Evolutionary conservation across 2,329 filamentous ascomycete species (phyloP), one percentile per base, ranked within the genome.

Genomic region (Aspergillus viridinutans): DNA sequence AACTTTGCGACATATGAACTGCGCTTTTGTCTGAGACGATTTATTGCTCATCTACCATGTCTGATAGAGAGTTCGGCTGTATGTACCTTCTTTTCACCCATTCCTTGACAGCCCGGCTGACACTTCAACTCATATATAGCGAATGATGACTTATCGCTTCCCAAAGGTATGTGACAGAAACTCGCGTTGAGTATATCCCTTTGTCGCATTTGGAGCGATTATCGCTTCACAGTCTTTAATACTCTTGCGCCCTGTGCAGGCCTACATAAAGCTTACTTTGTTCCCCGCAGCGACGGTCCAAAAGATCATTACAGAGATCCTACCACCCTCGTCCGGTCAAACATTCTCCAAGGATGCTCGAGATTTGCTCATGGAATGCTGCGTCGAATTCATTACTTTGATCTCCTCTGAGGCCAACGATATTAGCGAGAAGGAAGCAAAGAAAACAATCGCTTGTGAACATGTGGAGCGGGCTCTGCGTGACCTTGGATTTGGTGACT

Each of bases 321-420:
- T 99, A 1, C 87, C 91, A 1, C 79, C 88, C 0, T 85, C 88
- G 50, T 82, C 83, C 20, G 90, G 91, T 52, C 84, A 96, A 60
- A 88, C 90, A 1, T 97, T 97, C 72, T 90, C 92, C 47, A 97
- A 96, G 74, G 94, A 99, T 68, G 92, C 93, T 12, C 88, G 94
- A 58, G 94, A 99, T 71, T 82, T 97, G 2, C 82, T 99, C 53
- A 99, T 99, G 69, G 94, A 97, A 79, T 97, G 94, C 79, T 99
- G 94, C 71, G 93, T 99, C 69, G 94, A 99, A 75, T 99, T 99
- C 75, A 97, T 99, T 75, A 97, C 94, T 20, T 85, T 99, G 69
- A 90, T 99, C 66, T 97, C 92, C n/a, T 96, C 91, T 50, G 93
- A 99, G 78, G 94, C 94, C 61, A 99, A 99, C 76, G 94, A 99